phyloP scores from a whole-genome alignment of 1,284 basidiomycete species.

The Blastosporella zonata region DNA sequence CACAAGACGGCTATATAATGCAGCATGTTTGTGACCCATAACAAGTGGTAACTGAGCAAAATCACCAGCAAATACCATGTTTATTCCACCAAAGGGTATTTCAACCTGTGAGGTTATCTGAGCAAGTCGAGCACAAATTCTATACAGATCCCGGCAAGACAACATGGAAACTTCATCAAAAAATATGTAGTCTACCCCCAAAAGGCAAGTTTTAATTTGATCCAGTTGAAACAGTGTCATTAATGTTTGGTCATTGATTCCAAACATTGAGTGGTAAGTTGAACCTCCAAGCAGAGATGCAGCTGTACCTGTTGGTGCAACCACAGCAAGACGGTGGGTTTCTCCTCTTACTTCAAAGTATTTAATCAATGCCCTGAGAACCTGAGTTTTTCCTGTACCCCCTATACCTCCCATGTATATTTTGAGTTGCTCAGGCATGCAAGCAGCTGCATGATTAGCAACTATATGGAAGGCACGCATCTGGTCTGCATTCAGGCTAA shows the following conservation, averaged over 20 bases:
- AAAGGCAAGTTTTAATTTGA: constrained; percentile 12
- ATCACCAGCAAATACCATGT: constrained; percentile 19
- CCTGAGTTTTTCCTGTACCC: constrained; percentile 42
- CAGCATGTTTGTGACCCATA: constrained; percentile 2
- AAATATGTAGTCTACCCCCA: constrained; percentile 28
- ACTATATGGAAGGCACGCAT: constrained; percentile 31
- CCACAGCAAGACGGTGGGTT: constrained; percentile 25
- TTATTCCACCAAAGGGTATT: constrained; percentile 2
- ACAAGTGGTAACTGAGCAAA: constrained; percentile 19
- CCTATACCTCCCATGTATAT: constrained; percentile 41
- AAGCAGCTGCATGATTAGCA: constrained; percentile 27
- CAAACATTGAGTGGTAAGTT: constrained; percentile 37
- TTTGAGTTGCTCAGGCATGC: constrained; percentile 22
- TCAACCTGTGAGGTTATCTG: not conserved
- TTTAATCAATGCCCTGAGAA: constrained; percentile 31
- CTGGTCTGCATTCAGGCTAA: constrained; percentile 32
- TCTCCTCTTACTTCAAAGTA: constrained; percentile 27
- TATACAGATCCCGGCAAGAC: constrained; percentile 17
- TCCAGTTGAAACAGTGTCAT: constrained; percentile 1
- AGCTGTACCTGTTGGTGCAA: constrained; percentile 38
- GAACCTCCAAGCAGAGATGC: constrained; percentile 34
- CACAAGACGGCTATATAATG: constrained; percentile 21
- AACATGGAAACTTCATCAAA: constrained; percentile 29
- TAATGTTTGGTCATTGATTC: constrained; percentile 19
- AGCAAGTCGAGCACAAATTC: constrained; percentile 18